phyloP scores from a whole-genome alignment of 2,329 filamentous ascomycete species.

The Apiospora saccharicola region DNA sequence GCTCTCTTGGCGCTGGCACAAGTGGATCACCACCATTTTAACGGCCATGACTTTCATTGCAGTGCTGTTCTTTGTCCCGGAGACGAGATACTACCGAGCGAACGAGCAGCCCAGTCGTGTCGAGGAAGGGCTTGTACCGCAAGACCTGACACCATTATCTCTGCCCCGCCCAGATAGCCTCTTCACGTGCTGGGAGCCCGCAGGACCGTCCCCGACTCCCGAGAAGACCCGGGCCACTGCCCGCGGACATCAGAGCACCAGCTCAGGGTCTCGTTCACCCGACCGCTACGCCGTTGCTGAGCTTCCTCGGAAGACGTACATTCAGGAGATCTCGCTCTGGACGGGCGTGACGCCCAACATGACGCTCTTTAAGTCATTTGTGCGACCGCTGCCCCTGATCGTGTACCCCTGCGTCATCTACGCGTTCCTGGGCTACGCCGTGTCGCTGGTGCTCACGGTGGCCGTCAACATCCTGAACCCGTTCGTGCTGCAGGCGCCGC shows the following conservation, averaged over 20 bases:
- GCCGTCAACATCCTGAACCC: constrained; percentile 43
- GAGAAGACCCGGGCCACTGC: background rate
- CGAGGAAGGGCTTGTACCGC: constrained; percentile 8
- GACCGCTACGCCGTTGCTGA: constrained; percentile 14
- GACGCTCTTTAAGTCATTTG: constrained; percentile 37
- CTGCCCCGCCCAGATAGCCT: background rate
- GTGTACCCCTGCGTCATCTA: constrained; percentile 42
- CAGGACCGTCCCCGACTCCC: constrained; percentile 1
- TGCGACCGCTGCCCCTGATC: constrained; percentile 42
- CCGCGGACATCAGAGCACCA: background rate
- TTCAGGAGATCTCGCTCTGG: constrained; percentile 39
- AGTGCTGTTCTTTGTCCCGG: constrained; percentile 41
- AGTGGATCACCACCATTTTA: constrained; percentile 41
- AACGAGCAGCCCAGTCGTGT: constrained; percentile 4
- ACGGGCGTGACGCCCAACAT: constrained; percentile 35
- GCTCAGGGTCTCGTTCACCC: background rate
- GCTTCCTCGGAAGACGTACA: constrained; percentile 36
- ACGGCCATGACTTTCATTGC: constrained; percentile 38
- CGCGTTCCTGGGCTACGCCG: constrained; percentile 41
- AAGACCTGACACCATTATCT: background rate
- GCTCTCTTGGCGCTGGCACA: constrained; percentile 43
- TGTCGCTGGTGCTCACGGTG: constrained; percentile 40
- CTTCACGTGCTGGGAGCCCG: constrained; percentile 13
- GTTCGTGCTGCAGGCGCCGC: constrained; percentile 43
- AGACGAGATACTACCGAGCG: constrained; percentile 37